phyloP scores from a whole-genome alignment of 768 basidiomycete genomes.

The Gyrodon lividus region DNA sequence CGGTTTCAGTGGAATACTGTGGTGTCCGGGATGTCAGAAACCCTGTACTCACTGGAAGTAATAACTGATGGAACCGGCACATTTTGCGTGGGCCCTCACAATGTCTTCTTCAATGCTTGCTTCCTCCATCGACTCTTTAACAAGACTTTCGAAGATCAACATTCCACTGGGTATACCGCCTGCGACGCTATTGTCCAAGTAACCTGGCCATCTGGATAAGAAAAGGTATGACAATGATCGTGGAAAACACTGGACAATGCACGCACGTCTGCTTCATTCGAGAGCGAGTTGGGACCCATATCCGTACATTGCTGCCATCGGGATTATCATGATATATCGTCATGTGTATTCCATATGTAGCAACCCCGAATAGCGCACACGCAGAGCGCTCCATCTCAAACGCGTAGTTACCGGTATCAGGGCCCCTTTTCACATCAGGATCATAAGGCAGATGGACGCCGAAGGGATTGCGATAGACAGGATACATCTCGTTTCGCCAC shows the following conservation, averaged over 20 bases:
- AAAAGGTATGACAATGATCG: neutral
- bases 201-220: conserved; percentile 69
- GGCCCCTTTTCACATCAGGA: conserved; percentile 29
- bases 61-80: conserved; percentile 77
- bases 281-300: conserved; percentile 90
- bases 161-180: conserved; percentile 89
- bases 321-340: conserved; percentile 55
- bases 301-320: conserved; percentile 39
- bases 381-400: conserved; percentile 92
- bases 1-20: neutral
- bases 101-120: conserved; percentile 74
- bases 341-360: conserved; percentile 94
- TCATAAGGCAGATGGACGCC: conserved; percentile 42
- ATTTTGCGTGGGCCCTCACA: conserved; percentile 54
- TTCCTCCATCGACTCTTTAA: conserved; percentile 94
- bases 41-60: conserved; percentile 57
- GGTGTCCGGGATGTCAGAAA: neutral
- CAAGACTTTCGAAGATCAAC: conserved; percentile 64
- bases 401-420: conserved; percentile 54
- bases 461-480: conserved; percentile 71
- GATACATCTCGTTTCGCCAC: conserved; percentile 87
- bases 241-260: conserved; percentile 26
- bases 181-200: conserved; percentile 87
- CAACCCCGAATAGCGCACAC: conserved; percentile 83
- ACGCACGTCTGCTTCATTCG: conserved; percentile 89